A percentile compares a stretch with the other conserved stretches of the same genome.
These are phyloP conservation scores for Nakaseomyces bracarensis DNA, from an alignment of 1,139 yeast genomes.

Conservation along the genomic window DNA sequence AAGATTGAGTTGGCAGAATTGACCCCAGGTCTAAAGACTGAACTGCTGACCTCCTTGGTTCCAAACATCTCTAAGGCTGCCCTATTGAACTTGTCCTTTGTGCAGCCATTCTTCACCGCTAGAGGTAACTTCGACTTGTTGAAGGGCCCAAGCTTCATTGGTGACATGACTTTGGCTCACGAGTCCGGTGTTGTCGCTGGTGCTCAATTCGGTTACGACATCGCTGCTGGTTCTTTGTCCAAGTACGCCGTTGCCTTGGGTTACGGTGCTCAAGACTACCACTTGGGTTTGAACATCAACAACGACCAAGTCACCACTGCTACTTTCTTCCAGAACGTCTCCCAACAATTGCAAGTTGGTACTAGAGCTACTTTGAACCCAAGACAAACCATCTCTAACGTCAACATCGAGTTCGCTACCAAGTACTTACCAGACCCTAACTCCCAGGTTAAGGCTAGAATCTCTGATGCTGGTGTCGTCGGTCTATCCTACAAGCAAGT, in stretches of 20 bases:
- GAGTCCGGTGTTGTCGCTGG: slow-evolving; percentile 89
- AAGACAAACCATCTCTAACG: slow-evolving; percentile 54
- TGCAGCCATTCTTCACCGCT: slow-evolving; percentile 88
- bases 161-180: slow-evolving; percentile 90
- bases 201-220: slow-evolving; percentile 95
- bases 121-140: slow-evolving; percentile 91
- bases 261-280: slow-evolving; percentile 80
- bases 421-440: slow-evolving; percentile 83
- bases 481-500: slow-evolving; percentile 92
- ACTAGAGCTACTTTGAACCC: slow-evolving; percentile 97
- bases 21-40: slow-evolving; percentile 94
- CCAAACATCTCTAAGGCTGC: slow-evolving; percentile 88
- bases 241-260: slow-evolving; percentile 93
- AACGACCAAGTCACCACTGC: slow-evolving; percentile 89
- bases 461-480: slow-evolving; percentile 94
- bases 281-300: slow-evolving; percentile 80
- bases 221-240: slow-evolving; percentile 84
- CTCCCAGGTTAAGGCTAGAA: slow-evolving; percentile 91
- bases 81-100: slow-evolving; percentile 83
- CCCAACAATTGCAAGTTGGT: slow-evolving; percentile 89
- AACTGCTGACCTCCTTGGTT: slow-evolving; percentile 77
- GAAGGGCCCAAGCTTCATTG: slow-evolving; percentile 92
- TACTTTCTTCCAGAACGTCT: slow-evolving; percentile 94
- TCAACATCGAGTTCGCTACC: slow-evolving; percentile 89
- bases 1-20: slow-evolving; percentile 88